phyloP scores from a whole-genome alignment of 2,329 filamentous ascomycete species.

The Claviceps paspali region DNA sequence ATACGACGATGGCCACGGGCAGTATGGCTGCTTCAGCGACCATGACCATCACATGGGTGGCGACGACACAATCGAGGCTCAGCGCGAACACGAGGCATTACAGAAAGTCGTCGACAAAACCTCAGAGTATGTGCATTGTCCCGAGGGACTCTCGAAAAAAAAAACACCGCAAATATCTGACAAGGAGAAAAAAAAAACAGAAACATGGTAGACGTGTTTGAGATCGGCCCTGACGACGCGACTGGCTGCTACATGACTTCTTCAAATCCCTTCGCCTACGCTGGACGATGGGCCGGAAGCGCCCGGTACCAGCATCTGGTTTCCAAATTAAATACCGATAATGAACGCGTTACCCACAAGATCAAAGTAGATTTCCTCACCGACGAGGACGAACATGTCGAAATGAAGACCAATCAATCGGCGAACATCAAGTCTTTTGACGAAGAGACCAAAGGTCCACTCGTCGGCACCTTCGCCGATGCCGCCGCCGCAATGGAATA shows the following conservation, averaged over 20 bases:
- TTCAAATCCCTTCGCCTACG: constrained; percentile 28
- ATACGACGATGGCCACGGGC: constrained; percentile 43
- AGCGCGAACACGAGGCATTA: constrained; percentile 48
- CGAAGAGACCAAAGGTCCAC: constrained; percentile 22
- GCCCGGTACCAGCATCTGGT: constrained; percentile 47
- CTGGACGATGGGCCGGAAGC: constrained; percentile 39
- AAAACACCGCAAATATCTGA: too few species aligned
- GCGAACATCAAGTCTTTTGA: constrained; percentile 20
- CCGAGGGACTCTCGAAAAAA: too few species aligned
- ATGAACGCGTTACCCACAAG: constrained; percentile 22
- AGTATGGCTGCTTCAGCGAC: constrained; percentile 50
- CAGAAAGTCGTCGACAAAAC: constrained; percentile 49
- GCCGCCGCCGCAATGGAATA: constrained; percentile 36
- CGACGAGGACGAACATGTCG: constrained; percentile 22
- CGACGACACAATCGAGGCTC: constrained; percentile 45
- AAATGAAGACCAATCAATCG: constrained; percentile 24
- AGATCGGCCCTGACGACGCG: constrained; percentile 39
- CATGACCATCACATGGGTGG: constrained; percentile 37
- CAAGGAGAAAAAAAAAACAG: constrained; percentile 19
- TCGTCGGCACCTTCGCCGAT: constrained; percentile 47
- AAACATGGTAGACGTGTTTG: constrained; percentile 54
- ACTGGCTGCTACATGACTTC: constrained; percentile 19
- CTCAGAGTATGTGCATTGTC: constrained; percentile 35
- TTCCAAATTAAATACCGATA: constrained; percentile 38
- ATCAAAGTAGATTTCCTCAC: constrained; percentile 40